Conservation (phyloP, 176 grass and related monocot species). For the Aegilops umbellulata region DNA sequence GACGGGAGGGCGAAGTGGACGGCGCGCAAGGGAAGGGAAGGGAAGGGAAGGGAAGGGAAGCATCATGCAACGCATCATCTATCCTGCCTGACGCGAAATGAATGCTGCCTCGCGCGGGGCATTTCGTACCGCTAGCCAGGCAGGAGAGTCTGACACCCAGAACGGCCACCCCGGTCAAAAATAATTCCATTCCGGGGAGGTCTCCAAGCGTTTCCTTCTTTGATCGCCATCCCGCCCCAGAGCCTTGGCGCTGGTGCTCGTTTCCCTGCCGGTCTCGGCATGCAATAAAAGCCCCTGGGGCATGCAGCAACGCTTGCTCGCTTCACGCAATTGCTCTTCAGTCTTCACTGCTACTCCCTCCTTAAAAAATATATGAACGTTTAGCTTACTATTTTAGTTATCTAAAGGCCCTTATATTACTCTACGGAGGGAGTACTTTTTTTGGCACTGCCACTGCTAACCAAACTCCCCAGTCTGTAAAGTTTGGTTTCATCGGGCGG, state of each 20-base stretch:
- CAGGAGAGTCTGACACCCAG: constrained; percentile 8
- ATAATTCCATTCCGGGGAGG: background rate
- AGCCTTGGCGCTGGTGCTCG: background rate
- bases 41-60: background rate
- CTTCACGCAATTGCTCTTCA: background rate
- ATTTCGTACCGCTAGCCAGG: constrained; percentile 10
- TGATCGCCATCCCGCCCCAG: background rate
- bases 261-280: background rate
- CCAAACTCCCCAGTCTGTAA: background rate
- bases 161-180: constrained; percentile 15
- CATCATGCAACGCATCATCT: background rate
- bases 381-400: too few species aligned
- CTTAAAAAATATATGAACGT: too few species aligned
- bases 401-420: too few species aligned
- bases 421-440: too few species aligned
- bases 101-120: constrained; percentile 25
- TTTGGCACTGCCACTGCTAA: background rate
- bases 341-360: background rate
- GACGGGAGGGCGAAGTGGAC: constrained; percentile 24
- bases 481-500: background rate
- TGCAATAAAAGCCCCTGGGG: background rate
- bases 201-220: background rate
- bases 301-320: background rate
- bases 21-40: background rate
- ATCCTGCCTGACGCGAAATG: background rate